Base-by-base conservation (phyloP, 306 rosid genomes). In the Dryas drummondii region DNA sequence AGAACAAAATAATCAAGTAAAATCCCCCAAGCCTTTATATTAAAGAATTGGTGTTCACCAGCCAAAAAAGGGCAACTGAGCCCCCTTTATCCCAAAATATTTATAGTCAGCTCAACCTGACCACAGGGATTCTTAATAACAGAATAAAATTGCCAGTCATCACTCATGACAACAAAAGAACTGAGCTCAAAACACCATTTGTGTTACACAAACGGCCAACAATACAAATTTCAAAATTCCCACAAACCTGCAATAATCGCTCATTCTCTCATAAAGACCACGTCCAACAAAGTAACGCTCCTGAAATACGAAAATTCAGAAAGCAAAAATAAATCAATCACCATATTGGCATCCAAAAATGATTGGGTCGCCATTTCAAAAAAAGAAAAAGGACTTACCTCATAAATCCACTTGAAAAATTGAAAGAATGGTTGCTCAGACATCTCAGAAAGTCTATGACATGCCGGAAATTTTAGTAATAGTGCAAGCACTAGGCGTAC, bases 321-420 rank as follows among this genome's bases (percentile, higher is more conserved):
- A 54, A 53, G 56, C 52, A 72, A 75, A 65, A 62, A 62, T 41
- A 76, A 53, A 69, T 55, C 37, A n/a, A 46, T 27, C 55, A 61
- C 53, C 68, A 74, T 16, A 41, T 48, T 52, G 41, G 56, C 81
- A 54, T 40, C 50, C 55, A 77, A 9, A 76, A 70, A 48, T 57
- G 51, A 70, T 53, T 46, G 22, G 52, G 70, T 71, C 61, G 60
- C n/a, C 26, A 64, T 37, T 56, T 62, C 62, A 27, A 52, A 42
- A 37, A 14, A 62, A 80, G 73, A 48, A 11, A 75, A 70, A 67
- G 26, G 59, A 59, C 81, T 69, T 80, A 84, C 98, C 90, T 91
- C 91, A 86, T 90, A 94, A 80, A 91, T 94, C 98, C 98, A 94
- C 87, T 94, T 94, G 68, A 94, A 94, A 86, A 94, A 94, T 69